Conservation (phyloP, 169 alveolate species). For the Blepharisma undulans region DNA sequence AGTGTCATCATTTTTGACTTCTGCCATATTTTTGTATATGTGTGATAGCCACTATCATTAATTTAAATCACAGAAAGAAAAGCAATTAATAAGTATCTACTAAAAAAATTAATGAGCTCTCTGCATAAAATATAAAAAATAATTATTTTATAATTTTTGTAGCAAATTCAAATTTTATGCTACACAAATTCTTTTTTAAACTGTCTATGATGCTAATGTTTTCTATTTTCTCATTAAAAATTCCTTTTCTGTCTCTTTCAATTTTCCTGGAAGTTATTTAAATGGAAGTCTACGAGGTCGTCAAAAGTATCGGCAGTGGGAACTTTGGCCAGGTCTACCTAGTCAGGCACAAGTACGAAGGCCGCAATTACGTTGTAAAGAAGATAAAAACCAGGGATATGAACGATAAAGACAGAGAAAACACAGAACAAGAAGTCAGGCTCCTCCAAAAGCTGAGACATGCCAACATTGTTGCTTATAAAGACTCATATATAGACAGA, state of each 20-base stretch:
- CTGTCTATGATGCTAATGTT: not conserved
- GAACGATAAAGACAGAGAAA: slow-evolving; percentile 81
- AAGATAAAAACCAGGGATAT: slow-evolving; percentile 83
- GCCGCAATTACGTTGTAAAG: slow-evolving; percentile 71
- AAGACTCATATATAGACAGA: slow-evolving; percentile 85
- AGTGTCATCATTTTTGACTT: slow-evolving; percentile 14
- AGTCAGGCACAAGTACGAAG: slow-evolving; percentile 84
- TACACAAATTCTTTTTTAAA: not conserved
- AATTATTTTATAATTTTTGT: too few relatives aligned
- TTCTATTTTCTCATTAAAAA: not conserved
- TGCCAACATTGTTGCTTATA: slow-evolving; percentile 89
- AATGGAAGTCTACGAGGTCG: slow-evolving; percentile 77
- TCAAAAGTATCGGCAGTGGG: slow-evolving; percentile 84
- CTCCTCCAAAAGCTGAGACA: slow-evolving; percentile 77
- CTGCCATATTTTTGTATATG: not conserved
- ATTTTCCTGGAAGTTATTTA: not conserved
- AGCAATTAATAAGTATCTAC: not conserved
- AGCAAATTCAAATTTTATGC: not conserved
- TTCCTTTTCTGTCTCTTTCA: not conserved
- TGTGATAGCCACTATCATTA: not conserved
- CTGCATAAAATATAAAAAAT: too few relatives aligned
- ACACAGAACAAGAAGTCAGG: slow-evolving; percentile 89
- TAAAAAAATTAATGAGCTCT: not conserved
- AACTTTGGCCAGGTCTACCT: slow-evolving; percentile 86
- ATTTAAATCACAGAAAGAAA: not conserved